A percentile compares a stretch with the other conserved stretches of the same genome.
Conservation (phyloP, 257 asterid species). For the Solanum piurae region DNA sequence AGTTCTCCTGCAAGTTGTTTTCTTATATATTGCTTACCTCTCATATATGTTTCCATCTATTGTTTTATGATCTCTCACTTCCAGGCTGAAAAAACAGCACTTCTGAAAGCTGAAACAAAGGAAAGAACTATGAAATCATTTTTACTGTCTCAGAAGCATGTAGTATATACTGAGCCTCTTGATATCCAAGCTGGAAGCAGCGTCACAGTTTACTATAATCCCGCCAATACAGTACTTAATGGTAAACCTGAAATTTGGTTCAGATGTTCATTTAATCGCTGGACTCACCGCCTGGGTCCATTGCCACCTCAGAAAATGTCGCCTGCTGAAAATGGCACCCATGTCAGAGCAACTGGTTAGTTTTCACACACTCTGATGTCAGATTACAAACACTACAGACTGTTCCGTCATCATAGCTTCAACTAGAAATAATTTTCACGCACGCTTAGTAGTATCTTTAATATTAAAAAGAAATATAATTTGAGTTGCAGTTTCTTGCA, state of each 20-base stretch:
- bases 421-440: neutral
- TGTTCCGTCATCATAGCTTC: neutral
- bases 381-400: neutral
- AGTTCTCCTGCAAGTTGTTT: neutral
- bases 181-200: slow-evolving; percentile 82
- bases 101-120: slow-evolving; percentile 56
- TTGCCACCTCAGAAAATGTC: slow-evolving; percentile 81
- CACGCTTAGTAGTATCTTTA: neutral
- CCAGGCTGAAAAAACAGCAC: slow-evolving; percentile 76
- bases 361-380: neutral
- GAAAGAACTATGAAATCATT: slow-evolving; percentile 65
- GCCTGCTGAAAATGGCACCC: slow-evolving; percentile 59
- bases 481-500: neutral
- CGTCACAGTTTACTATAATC: slow-evolving; percentile 71
- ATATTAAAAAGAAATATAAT: neutral
- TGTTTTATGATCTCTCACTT: slow-evolving; percentile 10
- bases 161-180: slow-evolving; percentile 88
- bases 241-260: slow-evolving; percentile 95
- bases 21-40: neutral
- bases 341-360: slow-evolving; percentile 73
- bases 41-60: neutral
- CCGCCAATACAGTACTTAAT: slow-evolving; percentile 72
- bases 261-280: slow-evolving; percentile 92
- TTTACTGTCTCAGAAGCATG: slow-evolving; percentile 82
- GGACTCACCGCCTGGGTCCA: slow-evolving; percentile 89